Percentiles rank a stretch among this genome's conserved stretches.
These are phyloP conservation scores for Exobasidium cylindrosporum DNA, from an alignment of 1,284 basidiomycete species.

Conservation along the genomic window DNA sequence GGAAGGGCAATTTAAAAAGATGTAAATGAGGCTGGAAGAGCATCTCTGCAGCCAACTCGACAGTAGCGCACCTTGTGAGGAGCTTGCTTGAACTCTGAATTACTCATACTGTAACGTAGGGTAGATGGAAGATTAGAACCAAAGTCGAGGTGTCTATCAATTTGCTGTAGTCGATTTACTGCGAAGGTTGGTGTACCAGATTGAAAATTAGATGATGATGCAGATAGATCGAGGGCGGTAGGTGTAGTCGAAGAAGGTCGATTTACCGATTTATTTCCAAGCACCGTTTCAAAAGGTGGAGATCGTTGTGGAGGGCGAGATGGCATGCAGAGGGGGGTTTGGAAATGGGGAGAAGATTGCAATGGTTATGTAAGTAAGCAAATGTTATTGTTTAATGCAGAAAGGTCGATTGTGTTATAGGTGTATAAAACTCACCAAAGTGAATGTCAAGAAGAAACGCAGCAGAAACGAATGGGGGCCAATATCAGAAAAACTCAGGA, in stretches of 20 bases:
- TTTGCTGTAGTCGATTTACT: not conserved
- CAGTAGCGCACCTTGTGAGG: slow-evolving; percentile 30
- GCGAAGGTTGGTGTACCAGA: slow-evolving; percentile 6
- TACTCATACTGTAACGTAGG: slow-evolving; percentile 28
- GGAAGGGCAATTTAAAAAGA: not conserved
- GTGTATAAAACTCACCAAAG: no score
- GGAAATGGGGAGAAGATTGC: not conserved
- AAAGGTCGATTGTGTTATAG: no score
- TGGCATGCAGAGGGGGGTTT: not conserved
- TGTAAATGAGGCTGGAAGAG: no score
- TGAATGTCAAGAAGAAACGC: no score
- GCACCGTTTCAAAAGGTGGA: slow-evolving; percentile 2
- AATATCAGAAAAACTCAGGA: no score
- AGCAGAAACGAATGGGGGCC: no score
- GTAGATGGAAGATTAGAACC: slow-evolving; percentile 27
- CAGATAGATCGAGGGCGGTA: slow-evolving; percentile 2
- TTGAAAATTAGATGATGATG: not conserved
- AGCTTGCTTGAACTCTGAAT: slow-evolving; percentile 44
- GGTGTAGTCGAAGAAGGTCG: not conserved
- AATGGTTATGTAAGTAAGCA: not conserved
- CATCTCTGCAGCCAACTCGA: no score
- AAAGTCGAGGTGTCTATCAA: not conserved
- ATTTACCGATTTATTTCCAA: not conserved
- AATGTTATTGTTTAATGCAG: no score
- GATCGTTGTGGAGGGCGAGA: not conserved